A percentile compares a stretch with the other conserved stretches of the same genome.
Evolutionary conservation across 2,329 filamentous ascomycete genomes (phyloP).

Genomic region (Fusarium nurragi): DNA sequence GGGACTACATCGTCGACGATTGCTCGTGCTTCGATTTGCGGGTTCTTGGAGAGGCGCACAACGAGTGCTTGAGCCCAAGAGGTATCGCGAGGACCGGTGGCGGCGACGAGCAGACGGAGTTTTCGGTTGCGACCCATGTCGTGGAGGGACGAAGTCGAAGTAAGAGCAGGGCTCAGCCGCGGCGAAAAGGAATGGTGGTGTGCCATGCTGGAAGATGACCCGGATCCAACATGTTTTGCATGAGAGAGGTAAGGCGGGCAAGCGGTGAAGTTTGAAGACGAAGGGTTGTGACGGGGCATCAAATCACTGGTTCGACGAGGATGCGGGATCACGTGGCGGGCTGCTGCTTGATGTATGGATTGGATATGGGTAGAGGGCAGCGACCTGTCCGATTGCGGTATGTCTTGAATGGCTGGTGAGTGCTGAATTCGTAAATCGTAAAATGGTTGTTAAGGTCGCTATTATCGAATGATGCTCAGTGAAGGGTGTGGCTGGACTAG

Average conservation of each 20-base stretch:
- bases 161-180: slow-evolving; percentile 45
- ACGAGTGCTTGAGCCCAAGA: slow-evolving; percentile 73
- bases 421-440: slow-evolving; percentile 12
- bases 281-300: slow-evolving; percentile 46
- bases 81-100: slow-evolving; percentile 71
- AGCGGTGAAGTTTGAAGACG: slow-evolving; percentile 44
- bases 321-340: slow-evolving; percentile 39
- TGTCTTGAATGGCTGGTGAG: background rate
- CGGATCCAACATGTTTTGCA: slow-evolving; percentile 47
- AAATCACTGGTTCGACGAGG: slow-evolving; percentile 44
- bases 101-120: slow-evolving; percentile 70
- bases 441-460: slow-evolving; percentile 12
- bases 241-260: slow-evolving; percentile 39
- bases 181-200: slow-evolving; percentile 46
- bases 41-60: slow-evolving; percentile 72
- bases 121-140: slow-evolving; percentile 56
- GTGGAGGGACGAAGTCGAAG: slow-evolving; percentile 50
- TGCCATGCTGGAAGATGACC: slow-evolving; percentile 47
- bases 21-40: slow-evolving; percentile 68
- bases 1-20: slow-evolving; percentile 73
- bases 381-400: background rate
- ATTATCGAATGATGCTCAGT: slow-evolving; percentile 36
- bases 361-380: background rate
- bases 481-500: slow-evolving; percentile 14
- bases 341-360: slow-evolving; percentile 8